Percentiles rank a stretch among this genome's conserved stretches.
Conservation (phyloP, 2,329 filamentous ascomycete genomes). For the Scedosporium dehoogii region DNA sequence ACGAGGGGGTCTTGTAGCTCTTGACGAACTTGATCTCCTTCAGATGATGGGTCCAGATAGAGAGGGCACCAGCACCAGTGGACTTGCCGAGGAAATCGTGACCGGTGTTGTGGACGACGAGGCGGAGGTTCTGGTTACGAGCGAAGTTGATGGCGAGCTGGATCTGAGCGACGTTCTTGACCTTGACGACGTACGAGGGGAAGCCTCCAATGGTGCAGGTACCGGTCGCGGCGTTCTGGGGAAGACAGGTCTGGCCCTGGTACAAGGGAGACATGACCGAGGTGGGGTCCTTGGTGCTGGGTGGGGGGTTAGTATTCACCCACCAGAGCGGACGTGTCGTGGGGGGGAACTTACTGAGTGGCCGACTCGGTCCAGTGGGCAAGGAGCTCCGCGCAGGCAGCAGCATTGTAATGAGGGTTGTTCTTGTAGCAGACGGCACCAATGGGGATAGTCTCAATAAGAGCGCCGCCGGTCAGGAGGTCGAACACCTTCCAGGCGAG, state of each 20-base stretch:
- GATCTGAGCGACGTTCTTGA: constrained; percentile 19
- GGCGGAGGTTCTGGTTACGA: constrained; percentile 23
- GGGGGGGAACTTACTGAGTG: not conserved
- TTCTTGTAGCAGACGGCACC: constrained; percentile 39
- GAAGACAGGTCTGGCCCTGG: constrained; percentile 13
- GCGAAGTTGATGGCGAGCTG: constrained; percentile 25
- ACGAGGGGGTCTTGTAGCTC: constrained; percentile 15
- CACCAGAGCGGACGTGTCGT: not conserved
- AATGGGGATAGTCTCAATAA: constrained; percentile 45
- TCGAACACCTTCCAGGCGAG: constrained; percentile 41
- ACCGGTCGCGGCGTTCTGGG: constrained; percentile 18
- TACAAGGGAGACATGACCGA: constrained; percentile 14
- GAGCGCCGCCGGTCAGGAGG: constrained; percentile 33
- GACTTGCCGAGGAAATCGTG: constrained; percentile 25
- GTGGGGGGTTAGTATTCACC: constrained; percentile 14
- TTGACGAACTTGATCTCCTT: constrained; percentile 19
- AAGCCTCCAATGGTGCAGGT: constrained; percentile 34
- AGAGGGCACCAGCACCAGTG: constrained; percentile 23
- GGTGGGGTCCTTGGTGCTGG: constrained; percentile 21
- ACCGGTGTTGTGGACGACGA: constrained; percentile 24
- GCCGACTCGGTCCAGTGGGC: constrained; percentile 2
- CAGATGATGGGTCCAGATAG: constrained; percentile 30
- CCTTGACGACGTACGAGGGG: constrained; percentile 27
- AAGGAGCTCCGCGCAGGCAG: constrained; percentile 20
- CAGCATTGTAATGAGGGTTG: constrained; percentile 20